These are phyloP conservation scores for Rhizomucor pusillus DNA, from an alignment of 371 early-diverging fungal genomes.

Conservation along the genomic window DNA sequence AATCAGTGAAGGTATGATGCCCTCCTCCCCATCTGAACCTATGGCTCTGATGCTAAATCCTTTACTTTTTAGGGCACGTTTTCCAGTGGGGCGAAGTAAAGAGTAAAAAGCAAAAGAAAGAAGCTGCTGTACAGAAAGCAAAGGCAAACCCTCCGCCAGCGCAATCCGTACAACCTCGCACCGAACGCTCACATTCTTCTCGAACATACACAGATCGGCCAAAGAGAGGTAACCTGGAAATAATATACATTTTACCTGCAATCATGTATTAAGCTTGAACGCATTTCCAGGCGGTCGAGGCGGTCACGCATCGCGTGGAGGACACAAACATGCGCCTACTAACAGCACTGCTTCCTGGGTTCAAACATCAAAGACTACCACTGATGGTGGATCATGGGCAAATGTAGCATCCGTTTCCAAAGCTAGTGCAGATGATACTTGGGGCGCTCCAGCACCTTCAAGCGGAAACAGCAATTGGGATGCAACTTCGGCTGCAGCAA, in stretches of 20 bases:
- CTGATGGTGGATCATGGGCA: conserved; percentile 28
- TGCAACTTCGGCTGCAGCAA: conserved; percentile 13
- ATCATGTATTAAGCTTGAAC: no score
- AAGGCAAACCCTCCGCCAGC: conserved; percentile 26
- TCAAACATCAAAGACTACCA: conserved; percentile 8
- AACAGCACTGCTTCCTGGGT: conserved; percentile 15
- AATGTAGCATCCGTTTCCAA: conserved; percentile 15
- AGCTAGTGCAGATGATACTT: conserved; percentile 9
- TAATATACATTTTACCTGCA: no score
- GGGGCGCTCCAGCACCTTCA: conserved; percentile 2
- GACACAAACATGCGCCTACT: conserved; percentile 14
- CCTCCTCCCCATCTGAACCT: conserved; percentile 2
- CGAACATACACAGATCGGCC: conserved; percentile 14
- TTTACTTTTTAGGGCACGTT: conserved; percentile 39
- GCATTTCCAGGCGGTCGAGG: conserved; percentile 25
- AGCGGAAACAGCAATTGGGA: conserved; percentile 11
- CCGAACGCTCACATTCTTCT: conserved; percentile 10
- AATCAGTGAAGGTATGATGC: conserved; percentile 79
- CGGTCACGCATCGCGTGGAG: conserved; percentile 38
- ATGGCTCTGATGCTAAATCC: neutral
- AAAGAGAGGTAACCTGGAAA: conserved; percentile 4
- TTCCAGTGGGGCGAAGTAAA: conserved; percentile 91
- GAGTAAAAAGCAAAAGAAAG: conserved; percentile 67
- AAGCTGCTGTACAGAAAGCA: conserved; percentile 36
- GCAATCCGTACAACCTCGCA: conserved; percentile 12